phyloP scores from a whole-genome alignment of 768 basidiomycete species.

The Rhodosporidiobolus sp. region DNA sequence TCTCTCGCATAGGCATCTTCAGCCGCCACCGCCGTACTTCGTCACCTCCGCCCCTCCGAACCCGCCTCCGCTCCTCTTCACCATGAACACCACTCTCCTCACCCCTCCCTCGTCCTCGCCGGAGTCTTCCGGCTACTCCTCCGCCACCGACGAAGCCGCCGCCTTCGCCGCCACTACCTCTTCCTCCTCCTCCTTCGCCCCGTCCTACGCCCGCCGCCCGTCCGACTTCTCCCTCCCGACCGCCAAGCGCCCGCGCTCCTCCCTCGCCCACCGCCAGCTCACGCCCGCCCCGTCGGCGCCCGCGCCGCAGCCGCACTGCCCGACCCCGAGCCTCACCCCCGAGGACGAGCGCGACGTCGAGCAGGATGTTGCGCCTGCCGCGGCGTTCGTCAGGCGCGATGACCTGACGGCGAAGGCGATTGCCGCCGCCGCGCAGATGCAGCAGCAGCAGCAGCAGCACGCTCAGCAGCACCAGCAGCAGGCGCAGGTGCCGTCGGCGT shows the following conservation, averaged over 20 bases:
- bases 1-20: neutral
- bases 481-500: neutral
- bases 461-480: neutral
- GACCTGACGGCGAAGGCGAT: conserved; percentile 17
- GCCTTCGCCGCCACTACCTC: neutral
- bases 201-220: conserved; percentile 9
- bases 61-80: neutral
- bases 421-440: neutral
- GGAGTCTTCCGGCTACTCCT: neutral
- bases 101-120: neutral
- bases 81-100: conserved; percentile 11
- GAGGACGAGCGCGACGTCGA: neutral
- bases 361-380: neutral
- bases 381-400: conserved; percentile 14
- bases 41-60: neutral
- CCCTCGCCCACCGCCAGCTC: neutral
- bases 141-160: conserved; percentile 4
- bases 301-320: neutral
- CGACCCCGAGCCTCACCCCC: conserved; percentile 20
- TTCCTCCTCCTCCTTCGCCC: neutral
- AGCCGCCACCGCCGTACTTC: neutral
- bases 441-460: neutral
- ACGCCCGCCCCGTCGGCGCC: neutral
- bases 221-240: neutral
- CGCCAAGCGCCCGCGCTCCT: conserved; percentile 6